phyloP scores from a whole-genome alignment of 106 monocot genomes.

The Cymbidium sinense region DNA sequence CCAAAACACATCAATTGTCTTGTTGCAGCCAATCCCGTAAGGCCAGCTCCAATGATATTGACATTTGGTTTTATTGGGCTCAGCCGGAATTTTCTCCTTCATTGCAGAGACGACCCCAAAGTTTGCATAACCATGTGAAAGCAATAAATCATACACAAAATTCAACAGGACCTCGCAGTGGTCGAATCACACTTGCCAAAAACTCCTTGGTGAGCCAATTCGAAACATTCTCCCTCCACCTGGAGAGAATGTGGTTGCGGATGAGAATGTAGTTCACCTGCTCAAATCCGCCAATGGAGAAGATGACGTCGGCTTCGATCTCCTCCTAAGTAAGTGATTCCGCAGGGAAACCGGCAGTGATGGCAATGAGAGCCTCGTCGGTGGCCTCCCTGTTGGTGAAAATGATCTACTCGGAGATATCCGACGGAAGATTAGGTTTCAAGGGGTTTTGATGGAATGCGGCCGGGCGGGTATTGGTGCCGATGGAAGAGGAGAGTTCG shows the following conservation, averaged over 20 bases:
- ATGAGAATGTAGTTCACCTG: slow-evolving; percentile 75
- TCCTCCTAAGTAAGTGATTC: slow-evolving; percentile 97
- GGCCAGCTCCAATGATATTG: slow-evolving; percentile 69
- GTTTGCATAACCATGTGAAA: slow-evolving; percentile 75
- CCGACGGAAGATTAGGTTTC: slow-evolving; percentile 11
- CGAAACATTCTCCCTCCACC: slow-evolving; percentile 17
- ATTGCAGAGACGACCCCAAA: slow-evolving; percentile 71
- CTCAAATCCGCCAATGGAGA: slow-evolving; percentile 82
- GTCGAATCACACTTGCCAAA: slow-evolving; percentile 32
- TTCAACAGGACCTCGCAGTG: slow-evolving; percentile 53
- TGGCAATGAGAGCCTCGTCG: slow-evolving; percentile 87
- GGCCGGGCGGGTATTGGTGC: too few relatives aligned
- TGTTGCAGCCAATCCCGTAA: slow-evolving; percentile 78
- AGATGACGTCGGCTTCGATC: slow-evolving; percentile 80
- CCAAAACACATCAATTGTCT: slow-evolving; percentile 73
- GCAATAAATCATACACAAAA: slow-evolving; percentile 62
- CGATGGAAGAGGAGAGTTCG: slow-evolving; percentile 2
- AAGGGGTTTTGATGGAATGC: background rate
- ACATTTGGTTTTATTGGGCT: slow-evolving; percentile 43
- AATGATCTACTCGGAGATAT: slow-evolving; percentile 87
- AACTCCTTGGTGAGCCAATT: slow-evolving; percentile 21
- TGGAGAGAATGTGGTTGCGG: slow-evolving; percentile 21
- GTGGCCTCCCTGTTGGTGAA: slow-evolving; percentile 90
- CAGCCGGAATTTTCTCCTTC: slow-evolving; percentile 53
- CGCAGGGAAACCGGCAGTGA: slow-evolving; percentile 90